phyloP scores from a whole-genome alignment of 1,139 yeast genomes.

The Blastobotrys buckinghamii region DNA sequence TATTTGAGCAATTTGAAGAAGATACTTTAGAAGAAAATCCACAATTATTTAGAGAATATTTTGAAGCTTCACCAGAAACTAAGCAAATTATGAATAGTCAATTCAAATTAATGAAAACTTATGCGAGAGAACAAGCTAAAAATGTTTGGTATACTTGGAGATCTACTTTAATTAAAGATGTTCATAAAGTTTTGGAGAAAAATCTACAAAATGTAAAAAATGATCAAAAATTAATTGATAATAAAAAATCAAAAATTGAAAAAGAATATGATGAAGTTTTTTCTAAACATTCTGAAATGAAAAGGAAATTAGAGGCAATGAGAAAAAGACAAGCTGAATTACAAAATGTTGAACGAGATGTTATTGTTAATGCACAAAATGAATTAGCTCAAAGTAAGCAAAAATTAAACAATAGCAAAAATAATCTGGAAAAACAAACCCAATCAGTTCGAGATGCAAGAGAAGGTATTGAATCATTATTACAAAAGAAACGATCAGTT shows the following conservation, averaged over 20 bases:
- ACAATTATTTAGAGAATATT: constrained; percentile 43
- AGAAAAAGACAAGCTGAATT: constrained; percentile 21
- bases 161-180: constrained; percentile 39
- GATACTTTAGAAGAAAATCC: constrained; percentile 46
- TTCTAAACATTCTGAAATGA: constrained; percentile 28
- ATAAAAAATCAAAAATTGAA: constrained; percentile 25
- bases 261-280: constrained; percentile 31
- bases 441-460: constrained; percentile 8
- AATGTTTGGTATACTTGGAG: constrained; percentile 58
- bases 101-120: constrained; percentile 45
- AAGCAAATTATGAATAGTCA: constrained; percentile 41
- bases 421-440: constrained; percentile 3
- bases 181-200: constrained; percentile 37
- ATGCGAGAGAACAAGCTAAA: constrained; percentile 45
- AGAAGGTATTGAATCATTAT: constrained; percentile 10
- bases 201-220: constrained; percentile 23
- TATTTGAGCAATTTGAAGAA: constrained; percentile 41
- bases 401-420: constrained; percentile 1
- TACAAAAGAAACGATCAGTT: constrained; percentile 12
- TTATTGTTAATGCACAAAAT: constrained; percentile 11
- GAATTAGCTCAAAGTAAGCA: constrained; percentile 10
- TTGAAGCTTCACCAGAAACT: constrained; percentile 37
- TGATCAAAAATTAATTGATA: constrained; percentile 19
- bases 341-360: constrained; percentile 15
- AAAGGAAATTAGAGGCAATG: constrained; percentile 28